phyloP scores from a whole-genome alignment of 2,329 filamentous ascomycete genomes.

The Neocucurbitaria cava region DNA sequence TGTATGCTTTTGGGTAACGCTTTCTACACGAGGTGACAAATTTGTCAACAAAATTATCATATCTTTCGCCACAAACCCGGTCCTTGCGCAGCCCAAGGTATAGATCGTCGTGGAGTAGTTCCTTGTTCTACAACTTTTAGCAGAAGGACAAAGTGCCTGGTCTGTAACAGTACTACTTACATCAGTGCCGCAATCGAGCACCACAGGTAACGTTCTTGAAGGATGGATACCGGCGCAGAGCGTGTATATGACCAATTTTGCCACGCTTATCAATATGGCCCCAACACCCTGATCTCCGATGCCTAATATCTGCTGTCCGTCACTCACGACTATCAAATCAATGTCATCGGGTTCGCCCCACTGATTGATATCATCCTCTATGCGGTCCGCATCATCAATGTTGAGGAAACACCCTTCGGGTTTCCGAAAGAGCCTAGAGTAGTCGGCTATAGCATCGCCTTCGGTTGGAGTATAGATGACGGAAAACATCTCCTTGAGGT shows the following conservation, averaged over 20 bases:
- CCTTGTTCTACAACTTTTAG: slow-evolving; percentile 63
- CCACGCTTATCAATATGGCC: slow-evolving; percentile 81
- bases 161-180: slow-evolving; percentile 39
- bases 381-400: slow-evolving; percentile 70
- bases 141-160: background rate
- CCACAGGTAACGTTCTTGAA: slow-evolving; percentile 77
- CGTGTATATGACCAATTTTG: slow-evolving; percentile 83
- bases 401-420: slow-evolving; percentile 85
- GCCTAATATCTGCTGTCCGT: slow-evolving; percentile 76
- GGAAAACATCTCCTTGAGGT: slow-evolving; percentile 86
- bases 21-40: slow-evolving; percentile 74
- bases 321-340: slow-evolving; percentile 87
- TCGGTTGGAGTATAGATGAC: slow-evolving; percentile 93
- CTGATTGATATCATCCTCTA: slow-evolving; percentile 70
- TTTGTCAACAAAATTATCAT: slow-evolving; percentile 77
- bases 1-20: slow-evolving; percentile 78
- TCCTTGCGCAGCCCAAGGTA: slow-evolving; percentile 77
- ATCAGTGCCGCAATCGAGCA: slow-evolving; percentile 85
- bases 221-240: slow-evolving; percentile 88
- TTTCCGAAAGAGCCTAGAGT: slow-evolving; percentile 76
- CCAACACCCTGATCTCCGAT: slow-evolving; percentile 91
- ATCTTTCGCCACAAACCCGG: slow-evolving; percentile 72
- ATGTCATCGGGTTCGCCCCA: slow-evolving; percentile 77
- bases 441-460: slow-evolving; percentile 86
- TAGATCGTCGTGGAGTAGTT: slow-evolving; percentile 75